Conservation (phyloP, 257 asterid species). For the Plantago major region DNA sequence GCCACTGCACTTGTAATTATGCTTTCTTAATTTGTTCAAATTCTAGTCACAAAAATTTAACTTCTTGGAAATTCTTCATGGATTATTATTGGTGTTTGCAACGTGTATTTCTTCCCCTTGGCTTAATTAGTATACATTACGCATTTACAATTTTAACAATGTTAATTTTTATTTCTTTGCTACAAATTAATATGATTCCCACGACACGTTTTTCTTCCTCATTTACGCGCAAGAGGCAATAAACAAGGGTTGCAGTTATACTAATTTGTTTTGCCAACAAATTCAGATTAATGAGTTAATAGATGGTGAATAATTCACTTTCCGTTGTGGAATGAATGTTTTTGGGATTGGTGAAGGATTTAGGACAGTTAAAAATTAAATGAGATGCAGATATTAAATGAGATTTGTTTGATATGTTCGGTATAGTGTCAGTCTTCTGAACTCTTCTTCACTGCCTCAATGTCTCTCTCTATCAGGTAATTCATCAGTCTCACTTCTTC, state of each 20-base stretch:
- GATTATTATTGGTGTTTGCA: not conserved
- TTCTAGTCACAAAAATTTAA: not conserved
- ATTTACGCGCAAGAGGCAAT: no score
- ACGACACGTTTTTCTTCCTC: no score
- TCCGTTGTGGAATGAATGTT: conserved; percentile 3
- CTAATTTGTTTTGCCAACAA: not conserved
- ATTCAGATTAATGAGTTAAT: not conserved
- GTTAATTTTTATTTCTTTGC: no score
- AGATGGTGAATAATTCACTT: not conserved
- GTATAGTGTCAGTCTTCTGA: conserved; percentile 33
- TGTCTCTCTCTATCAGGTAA: conserved; percentile 37
- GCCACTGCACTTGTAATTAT: not conserved
- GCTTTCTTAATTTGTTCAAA: not conserved
- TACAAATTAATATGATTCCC: no score
- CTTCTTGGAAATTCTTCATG: not conserved
- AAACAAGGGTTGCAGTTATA: no score
- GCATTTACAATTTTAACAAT: no score
- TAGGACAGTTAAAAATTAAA: conserved; percentile 24
- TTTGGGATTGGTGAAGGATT: conserved; percentile 39
- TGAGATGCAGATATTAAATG: conserved; percentile 15
- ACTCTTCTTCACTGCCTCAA: conserved; percentile 32
- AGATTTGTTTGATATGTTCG: conserved; percentile 39
- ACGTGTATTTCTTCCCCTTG: no score
- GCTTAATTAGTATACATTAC: no score
- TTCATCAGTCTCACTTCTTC: not conserved